These are phyloP conservation scores for Lasiodiplodia sp. DNA, from an alignment of 2,329 filamentous ascomycete species.

Conservation along the genomic window DNA sequence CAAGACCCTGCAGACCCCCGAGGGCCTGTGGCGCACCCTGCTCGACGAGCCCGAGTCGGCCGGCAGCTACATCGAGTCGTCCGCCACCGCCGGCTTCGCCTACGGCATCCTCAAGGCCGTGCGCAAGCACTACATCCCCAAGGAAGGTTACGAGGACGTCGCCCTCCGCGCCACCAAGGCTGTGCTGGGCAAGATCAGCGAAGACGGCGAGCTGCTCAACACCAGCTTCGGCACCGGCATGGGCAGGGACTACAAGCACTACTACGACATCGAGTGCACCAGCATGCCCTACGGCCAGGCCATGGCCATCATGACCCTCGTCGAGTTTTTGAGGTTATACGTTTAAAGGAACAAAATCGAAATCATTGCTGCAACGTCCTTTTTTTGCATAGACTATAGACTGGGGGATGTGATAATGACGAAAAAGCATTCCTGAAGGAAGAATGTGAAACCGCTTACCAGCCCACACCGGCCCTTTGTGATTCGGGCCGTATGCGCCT, in stretches of 20 bases:
- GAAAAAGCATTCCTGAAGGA: neutral
- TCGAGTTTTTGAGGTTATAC: slow-evolving; percentile 73
- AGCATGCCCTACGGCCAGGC: slow-evolving; percentile 87
- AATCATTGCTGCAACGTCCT: neutral
- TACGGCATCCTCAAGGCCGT: slow-evolving; percentile 80
- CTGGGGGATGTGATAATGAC: slow-evolving; percentile 12
- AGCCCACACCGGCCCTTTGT: slow-evolving; percentile 6
- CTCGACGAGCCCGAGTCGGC: slow-evolving; percentile 70
- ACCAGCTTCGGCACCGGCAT: slow-evolving; percentile 82
- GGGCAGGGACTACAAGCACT: slow-evolving; percentile 76
- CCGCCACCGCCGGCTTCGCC: slow-evolving; percentile 80
- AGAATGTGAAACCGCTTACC: slow-evolving; percentile 16
- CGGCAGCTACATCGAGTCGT: slow-evolving; percentile 78
- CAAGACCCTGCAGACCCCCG: slow-evolving; percentile 63
- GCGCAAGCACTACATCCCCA: slow-evolving; percentile 71
- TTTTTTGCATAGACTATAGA: slow-evolving; percentile 15
- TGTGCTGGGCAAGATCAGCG: slow-evolving; percentile 70
- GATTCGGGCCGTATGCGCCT: slow-evolving; percentile 1
- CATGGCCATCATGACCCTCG: slow-evolving; percentile 83
- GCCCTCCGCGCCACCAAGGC: slow-evolving; percentile 72
- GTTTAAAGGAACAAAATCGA: slow-evolving; percentile 2
- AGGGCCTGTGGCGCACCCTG: slow-evolving; percentile 77
- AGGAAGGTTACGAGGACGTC: slow-evolving; percentile 64
- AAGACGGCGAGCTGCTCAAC: slow-evolving; percentile 73
- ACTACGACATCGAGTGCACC: slow-evolving; percentile 77